A percentile compares a stretch with the other conserved stretches of the same genome.
Evolutionary conservation across 768 basidiomycete genomes (phyloP).

Genomic region (Auricularia cornea): DNA sequence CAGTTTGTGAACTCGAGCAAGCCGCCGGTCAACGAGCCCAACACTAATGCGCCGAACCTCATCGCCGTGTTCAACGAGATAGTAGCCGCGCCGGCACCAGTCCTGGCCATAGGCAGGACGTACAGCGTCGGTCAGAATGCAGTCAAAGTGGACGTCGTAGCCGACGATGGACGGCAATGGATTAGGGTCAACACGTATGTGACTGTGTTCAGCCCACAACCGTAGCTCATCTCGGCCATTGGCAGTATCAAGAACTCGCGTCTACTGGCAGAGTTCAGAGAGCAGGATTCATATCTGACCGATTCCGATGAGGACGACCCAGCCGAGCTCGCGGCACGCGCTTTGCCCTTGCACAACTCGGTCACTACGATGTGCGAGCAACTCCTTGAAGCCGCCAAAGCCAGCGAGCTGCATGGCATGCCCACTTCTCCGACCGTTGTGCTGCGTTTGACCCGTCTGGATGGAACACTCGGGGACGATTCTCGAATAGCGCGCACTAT

Average conservation of each 20-base stretch:
- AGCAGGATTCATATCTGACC: conserved; percentile 74
- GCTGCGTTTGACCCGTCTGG: conserved; percentile 63
- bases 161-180: conserved; percentile 68
- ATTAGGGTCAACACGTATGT: conserved; percentile 83
- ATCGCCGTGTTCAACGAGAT: conserved; percentile 80
- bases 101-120: conserved; percentile 51
- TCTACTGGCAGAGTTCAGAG: conserved; percentile 70
- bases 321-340: conserved; percentile 13
- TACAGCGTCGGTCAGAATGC: conserved; percentile 31
- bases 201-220: not conserved
- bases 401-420: conserved; percentile 37
- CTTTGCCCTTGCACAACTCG: conserved; percentile 56
- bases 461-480: conserved; percentile 33
- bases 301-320: conserved; percentile 43
- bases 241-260: conserved; percentile 68
- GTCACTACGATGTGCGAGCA: conserved; percentile 61
- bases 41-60: conserved; percentile 72
- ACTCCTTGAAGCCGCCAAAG: conserved; percentile 54
- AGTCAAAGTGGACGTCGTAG: conserved; percentile 76
- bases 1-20: not conserved
- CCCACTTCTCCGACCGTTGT: conserved; percentile 40
- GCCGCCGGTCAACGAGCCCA: conserved; percentile 5
- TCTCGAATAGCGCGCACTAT: conserved; percentile 57
- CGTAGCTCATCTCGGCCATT: conserved; percentile 4
- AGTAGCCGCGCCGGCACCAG: conserved; percentile 46